A percentile compares a stretch with the other conserved stretches of the same genome.
Evolutionary conservation across 305 asterid genomes (phyloP).

Genomic region (Fraxinus albicans): DNA sequence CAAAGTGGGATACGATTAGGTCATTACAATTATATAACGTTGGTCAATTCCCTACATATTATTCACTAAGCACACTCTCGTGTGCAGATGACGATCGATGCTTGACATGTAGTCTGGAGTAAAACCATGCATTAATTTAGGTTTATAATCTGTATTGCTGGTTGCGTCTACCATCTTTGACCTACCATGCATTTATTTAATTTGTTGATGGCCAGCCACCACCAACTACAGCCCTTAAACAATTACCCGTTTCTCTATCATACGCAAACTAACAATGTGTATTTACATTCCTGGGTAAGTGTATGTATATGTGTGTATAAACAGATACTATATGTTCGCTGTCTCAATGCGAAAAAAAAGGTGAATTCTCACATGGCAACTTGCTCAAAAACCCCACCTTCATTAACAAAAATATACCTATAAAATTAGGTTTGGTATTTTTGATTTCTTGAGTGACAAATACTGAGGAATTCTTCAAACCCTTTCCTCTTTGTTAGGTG

Average conservation of each 20-base stretch:
- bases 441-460: not conserved
- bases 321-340: not conserved
- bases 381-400: constrained; percentile 31
- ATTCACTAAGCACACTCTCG: not conserved
- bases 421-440: constrained; percentile 28
- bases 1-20: not conserved
- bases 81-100: not conserved
- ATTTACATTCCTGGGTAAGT: not conserved
- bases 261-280: not conserved
- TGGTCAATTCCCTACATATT: not conserved
- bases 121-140: not conserved
- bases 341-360: not conserved
- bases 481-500: constrained; percentile 39
- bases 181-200: not conserved
- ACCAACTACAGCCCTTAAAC: not conserved
- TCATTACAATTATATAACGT: not conserved
- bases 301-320: not conserved
- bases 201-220: constrained; percentile 12
- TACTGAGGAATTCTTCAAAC: not conserved
- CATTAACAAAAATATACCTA: constrained; percentile 23
- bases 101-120: not conserved
- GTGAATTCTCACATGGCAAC: constrained; percentile 36
- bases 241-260: not conserved
- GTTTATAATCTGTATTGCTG: not conserved
- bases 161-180: not conserved